Conservation (phyloP, 2,329 filamentous ascomycete species). For the Fusarium aywerte region DNA sequence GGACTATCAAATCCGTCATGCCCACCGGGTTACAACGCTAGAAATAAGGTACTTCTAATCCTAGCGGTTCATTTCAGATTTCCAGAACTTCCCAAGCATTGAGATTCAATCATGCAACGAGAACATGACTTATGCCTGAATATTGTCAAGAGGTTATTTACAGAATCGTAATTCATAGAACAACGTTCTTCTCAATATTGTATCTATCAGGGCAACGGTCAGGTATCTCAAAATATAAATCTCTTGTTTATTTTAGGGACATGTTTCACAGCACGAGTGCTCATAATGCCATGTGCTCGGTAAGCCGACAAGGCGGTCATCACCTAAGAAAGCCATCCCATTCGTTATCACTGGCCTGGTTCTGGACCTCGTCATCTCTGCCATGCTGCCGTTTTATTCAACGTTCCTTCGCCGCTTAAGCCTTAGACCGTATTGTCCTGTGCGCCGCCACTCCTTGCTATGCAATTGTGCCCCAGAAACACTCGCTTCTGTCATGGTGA, state of each 20-base stretch:
- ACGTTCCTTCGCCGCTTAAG: background rate
- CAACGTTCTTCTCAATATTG: no score
- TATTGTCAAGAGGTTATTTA: background rate
- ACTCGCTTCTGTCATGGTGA: constrained; percentile 16
- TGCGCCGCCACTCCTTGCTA: constrained; percentile 47
- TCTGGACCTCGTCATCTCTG: background rate
- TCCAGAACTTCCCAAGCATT: background rate
- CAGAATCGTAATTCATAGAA: background rate
- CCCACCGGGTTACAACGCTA: no score
- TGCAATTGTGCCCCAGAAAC: constrained; percentile 35
- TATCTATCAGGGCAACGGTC: no score
- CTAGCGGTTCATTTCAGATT: background rate
- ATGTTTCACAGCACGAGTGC: background rate
- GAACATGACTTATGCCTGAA: background rate
- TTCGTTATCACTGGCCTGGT: background rate
- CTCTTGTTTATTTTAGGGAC: no score
- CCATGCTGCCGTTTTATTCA: constrained; percentile 3
- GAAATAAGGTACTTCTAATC: no score
- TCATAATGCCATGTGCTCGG: constrained; percentile 9
- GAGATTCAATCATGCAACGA: background rate
- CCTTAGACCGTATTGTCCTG: constrained; percentile 12
- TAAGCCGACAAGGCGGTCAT: background rate
- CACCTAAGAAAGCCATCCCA: background rate
- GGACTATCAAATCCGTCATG: background rate
- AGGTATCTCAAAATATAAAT: no score